phyloP scores from a whole-genome alignment of 768 basidiomycete species.

The Rhodosporidiobolus sp. region DNA sequence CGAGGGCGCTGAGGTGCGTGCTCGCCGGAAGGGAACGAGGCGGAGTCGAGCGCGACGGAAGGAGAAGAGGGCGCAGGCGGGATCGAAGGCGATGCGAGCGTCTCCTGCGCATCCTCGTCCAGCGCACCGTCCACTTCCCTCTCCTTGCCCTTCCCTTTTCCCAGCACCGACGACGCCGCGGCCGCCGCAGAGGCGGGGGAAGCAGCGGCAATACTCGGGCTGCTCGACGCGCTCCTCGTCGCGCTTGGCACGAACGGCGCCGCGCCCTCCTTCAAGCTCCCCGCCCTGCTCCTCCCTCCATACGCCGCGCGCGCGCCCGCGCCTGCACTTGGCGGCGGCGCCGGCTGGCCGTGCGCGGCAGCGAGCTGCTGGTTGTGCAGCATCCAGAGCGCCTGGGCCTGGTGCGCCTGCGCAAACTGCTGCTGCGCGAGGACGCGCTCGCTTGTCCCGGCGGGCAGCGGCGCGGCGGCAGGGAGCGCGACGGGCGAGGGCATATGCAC shows the following conservation, averaged over 20 bases:
- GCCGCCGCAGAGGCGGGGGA: no score
- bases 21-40: no score
- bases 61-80: no score
- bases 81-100: no score
- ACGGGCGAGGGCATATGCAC: not conserved
- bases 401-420: slow-evolving; percentile 33
- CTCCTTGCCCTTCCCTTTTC: slow-evolving; percentile 1
- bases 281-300: not conserved
- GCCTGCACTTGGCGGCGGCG: not conserved
- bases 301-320: not conserved
- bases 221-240: not conserved
- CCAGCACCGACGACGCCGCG: not conserved
- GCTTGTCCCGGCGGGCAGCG: not conserved
- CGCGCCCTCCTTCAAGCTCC: not conserved
- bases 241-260: no score
- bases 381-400: slow-evolving; percentile 32
- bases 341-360: not conserved
- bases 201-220: not conserved
- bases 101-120: no score
- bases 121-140: no score
- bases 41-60: no score
- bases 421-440: slow-evolving; percentile 24
- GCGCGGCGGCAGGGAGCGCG: not conserved
- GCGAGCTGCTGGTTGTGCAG: not conserved
- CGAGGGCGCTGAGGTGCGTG: no score